Percentiles rank a stretch among this genome's conserved stretches.
phyloP scores from a whole-genome alignment of 108 stramenopile genomes.

The Stephanodiscus triporus region DNA sequence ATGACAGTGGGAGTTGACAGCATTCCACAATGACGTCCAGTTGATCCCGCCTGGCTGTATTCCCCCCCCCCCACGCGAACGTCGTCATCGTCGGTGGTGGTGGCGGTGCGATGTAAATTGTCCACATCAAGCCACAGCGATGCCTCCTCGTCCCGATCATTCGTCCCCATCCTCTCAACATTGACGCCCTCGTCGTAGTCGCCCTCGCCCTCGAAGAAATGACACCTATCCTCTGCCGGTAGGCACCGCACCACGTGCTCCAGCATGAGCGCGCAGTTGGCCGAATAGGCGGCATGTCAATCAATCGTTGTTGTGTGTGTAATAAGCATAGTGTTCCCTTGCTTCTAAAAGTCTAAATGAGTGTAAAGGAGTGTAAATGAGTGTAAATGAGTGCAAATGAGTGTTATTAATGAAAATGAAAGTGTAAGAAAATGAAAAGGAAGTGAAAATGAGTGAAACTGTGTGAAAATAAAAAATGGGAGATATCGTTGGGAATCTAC shows the following conservation, averaged over 20 bases:
- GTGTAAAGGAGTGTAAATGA: too few relatives aligned
- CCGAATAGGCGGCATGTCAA: slow-evolving; percentile 35
- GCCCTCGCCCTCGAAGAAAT: slow-evolving; percentile 55
- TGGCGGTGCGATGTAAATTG: background rate
- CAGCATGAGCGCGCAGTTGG: slow-evolving; percentile 71
- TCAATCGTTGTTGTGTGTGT: background rate
- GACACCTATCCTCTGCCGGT: slow-evolving; percentile 57
- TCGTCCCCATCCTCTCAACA: background rate
- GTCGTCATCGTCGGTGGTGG: background rate
- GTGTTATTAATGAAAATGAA: too few relatives aligned
- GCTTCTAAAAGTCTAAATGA: too few relatives aligned
- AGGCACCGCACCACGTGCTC: slow-evolving; percentile 69
- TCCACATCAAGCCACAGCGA: slow-evolving; percentile 12
- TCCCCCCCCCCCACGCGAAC: background rate
- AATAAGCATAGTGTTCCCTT: too few relatives aligned
- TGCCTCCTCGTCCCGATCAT: slow-evolving; percentile 1
- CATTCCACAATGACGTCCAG: slow-evolving; percentile 48
- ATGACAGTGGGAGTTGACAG: slow-evolving; percentile 58
- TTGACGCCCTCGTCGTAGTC: slow-evolving; percentile 14
- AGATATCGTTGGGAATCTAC: too few relatives aligned
- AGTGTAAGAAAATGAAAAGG: too few relatives aligned
- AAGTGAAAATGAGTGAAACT: too few relatives aligned
- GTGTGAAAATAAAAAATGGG: too few relatives aligned
- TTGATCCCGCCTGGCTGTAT: slow-evolving; percentile 1
- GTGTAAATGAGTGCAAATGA: too few relatives aligned